Evolutionary conservation across 2,329 filamentous ascomycete species (phyloP).

Genomic region (Coccinonectria pachysandricola): DNA sequence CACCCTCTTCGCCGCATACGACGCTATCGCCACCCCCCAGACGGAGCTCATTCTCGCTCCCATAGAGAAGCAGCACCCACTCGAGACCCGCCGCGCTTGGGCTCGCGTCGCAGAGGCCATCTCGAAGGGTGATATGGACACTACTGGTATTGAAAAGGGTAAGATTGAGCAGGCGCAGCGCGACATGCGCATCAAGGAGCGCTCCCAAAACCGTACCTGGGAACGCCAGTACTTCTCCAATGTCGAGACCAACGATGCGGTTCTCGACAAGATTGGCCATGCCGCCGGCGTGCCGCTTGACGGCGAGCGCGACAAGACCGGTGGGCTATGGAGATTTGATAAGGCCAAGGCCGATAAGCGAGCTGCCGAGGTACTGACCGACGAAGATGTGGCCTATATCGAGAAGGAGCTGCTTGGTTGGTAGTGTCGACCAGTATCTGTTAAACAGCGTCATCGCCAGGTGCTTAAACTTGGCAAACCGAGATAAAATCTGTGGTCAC

Average conservation of each 20-base stretch:
- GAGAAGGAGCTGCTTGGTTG: slow-evolving; percentile 35
- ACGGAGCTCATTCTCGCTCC: slow-evolving; percentile 63
- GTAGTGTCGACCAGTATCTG: slow-evolving; percentile 15
- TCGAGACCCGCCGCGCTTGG: slow-evolving; percentile 86
- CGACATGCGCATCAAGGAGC: slow-evolving; percentile 61
- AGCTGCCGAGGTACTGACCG: slow-evolving; percentile 26
- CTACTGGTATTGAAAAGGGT: slow-evolving; percentile 66
- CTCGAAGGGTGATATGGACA: slow-evolving; percentile 71
- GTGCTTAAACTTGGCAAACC: no score
- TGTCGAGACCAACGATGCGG: slow-evolving; percentile 33
- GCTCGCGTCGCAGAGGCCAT: slow-evolving; percentile 74
- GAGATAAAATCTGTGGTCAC: no score
- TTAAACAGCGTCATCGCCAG: no score
- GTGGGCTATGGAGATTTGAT: slow-evolving; percentile 51
- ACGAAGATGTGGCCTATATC: slow-evolving; percentile 31
- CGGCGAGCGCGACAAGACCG: slow-evolving; percentile 50
- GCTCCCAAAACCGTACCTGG: slow-evolving; percentile 67
- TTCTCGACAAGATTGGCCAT: slow-evolving; percentile 35
- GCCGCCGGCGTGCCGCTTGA: slow-evolving; percentile 36
- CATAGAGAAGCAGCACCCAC: slow-evolving; percentile 69
- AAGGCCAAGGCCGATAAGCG: slow-evolving; percentile 32
- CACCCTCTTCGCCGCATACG: slow-evolving; percentile 48
- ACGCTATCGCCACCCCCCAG: slow-evolving; percentile 44
- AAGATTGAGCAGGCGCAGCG: slow-evolving; percentile 87
- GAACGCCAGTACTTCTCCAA: slow-evolving; percentile 70